A percentile compares a stretch with the other conserved stretches of the same genome.
phyloP scores from a whole-genome alignment of 164 flowering plant genomes.

The Tetracentron sinense region DNA sequence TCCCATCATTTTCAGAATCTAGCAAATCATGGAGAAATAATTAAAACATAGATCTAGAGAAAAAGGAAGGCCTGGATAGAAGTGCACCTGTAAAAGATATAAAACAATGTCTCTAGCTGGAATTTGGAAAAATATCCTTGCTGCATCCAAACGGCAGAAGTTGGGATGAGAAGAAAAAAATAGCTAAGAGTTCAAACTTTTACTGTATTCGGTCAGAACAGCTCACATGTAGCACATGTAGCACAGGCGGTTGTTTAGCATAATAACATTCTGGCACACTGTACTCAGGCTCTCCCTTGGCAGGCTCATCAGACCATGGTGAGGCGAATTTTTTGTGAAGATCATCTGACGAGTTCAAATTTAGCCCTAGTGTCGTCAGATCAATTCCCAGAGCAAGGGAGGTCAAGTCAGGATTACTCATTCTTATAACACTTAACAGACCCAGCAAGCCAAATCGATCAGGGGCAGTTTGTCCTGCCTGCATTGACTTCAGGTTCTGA shows the following conservation, averaged over 20 bases:
- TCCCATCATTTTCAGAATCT: not conserved
- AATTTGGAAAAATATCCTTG: constrained; percentile 15
- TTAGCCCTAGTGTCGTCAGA: constrained; percentile 21
- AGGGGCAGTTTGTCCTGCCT: too few species aligned
- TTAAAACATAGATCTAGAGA: not conserved
- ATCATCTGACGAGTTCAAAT: constrained; percentile 16
- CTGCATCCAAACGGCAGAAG: constrained; percentile 9
- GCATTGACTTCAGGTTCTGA: too few species aligned
- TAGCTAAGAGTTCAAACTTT: too few species aligned
- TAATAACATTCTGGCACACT: constrained; percentile 17
- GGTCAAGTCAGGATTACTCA: not conserved
- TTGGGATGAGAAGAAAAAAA: not conserved
- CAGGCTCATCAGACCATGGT: constrained; percentile 20
- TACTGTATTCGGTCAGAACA: not conserved
- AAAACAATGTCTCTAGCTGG: constrained; percentile 17
- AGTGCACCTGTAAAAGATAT: constrained; percentile 21
- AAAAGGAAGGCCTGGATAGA: not conserved
- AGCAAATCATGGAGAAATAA: not conserved
- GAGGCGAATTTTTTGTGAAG: constrained; percentile 17
- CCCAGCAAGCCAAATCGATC: too few species aligned
- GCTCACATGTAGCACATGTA: constrained; percentile 8
- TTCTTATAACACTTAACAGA: not conserved
- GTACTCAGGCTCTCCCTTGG: constrained; percentile 10
- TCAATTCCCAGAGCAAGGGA: constrained; percentile 20
- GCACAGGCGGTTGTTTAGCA: constrained; percentile 11